These are phyloP conservation scores for Monascus purpureus DNA, from an alignment of 495 filamentous ascomycete genomes.

Conservation along the genomic window DNA sequence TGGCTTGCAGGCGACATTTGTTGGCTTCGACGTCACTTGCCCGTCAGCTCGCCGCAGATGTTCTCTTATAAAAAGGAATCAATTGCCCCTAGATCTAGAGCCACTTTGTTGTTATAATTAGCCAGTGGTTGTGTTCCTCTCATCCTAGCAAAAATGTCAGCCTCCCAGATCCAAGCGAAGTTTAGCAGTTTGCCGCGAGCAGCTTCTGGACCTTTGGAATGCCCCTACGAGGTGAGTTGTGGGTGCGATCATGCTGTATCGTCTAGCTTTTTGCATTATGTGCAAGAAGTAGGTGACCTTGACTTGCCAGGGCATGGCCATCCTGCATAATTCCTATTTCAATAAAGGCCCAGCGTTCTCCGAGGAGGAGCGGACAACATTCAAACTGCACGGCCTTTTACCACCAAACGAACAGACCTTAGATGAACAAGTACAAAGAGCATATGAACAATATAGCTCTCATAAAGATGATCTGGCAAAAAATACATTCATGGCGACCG, in stretches of 20 bases:
- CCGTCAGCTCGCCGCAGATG: too few relatives aligned
- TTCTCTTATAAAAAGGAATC: too few relatives aligned
- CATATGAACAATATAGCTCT: constrained; percentile 64
- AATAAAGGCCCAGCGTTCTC: constrained; percentile 80
- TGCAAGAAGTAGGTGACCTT: constrained; percentile 1
- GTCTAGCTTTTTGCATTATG: neutral
- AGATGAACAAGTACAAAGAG: constrained; percentile 64
- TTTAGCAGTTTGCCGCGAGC: constrained; percentile 49
- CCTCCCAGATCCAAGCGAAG: constrained; percentile 1
- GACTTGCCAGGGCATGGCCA: constrained; percentile 35
- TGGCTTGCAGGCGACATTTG: too few relatives aligned
- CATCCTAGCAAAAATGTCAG: neutral
- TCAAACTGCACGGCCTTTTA: constrained; percentile 57
- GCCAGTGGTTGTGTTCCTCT: too few relatives aligned
- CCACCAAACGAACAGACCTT: constrained; percentile 62
- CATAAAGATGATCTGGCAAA: constrained; percentile 49
- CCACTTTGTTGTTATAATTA: too few relatives aligned
- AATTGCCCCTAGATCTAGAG: too few relatives aligned
- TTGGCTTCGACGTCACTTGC: too few relatives aligned
- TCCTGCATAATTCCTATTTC: constrained; percentile 57
- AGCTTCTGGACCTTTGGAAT: constrained; percentile 47
- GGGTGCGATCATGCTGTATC: neutral
- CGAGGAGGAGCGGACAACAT: constrained; percentile 48
- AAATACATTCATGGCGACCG: constrained; percentile 69
- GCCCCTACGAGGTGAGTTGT: constrained; percentile 19